phyloP scores from a whole-genome alignment of 805 yeast genomes.

The Wickerhamiella sergipiensis region DNA sequence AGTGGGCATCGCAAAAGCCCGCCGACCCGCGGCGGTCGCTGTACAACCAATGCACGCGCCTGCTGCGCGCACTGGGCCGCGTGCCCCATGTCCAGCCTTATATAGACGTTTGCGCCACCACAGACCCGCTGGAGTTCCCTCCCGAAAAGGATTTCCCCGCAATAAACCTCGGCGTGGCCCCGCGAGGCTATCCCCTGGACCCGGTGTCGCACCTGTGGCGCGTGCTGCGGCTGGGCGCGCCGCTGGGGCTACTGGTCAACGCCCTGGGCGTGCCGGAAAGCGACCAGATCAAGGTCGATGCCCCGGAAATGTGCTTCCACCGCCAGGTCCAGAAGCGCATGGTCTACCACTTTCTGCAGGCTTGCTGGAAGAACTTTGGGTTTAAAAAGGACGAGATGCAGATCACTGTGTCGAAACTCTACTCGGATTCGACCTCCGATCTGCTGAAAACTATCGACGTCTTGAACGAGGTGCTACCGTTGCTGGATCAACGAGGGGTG shows the following conservation, averaged over 20 bases:
- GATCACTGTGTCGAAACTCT: conserved; percentile 83
- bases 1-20: conserved; percentile 16
- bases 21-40: conserved; percentile 45
- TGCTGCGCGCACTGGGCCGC: conserved; percentile 41
- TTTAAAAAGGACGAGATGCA: conserved; percentile 60
- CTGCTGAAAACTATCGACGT: conserved; percentile 59
- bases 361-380: conserved; percentile 63
- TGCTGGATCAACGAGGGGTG: not conserved
- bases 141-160: conserved; percentile 21
- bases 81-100: conserved; percentile 53
- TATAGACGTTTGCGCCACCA: conserved; percentile 42
- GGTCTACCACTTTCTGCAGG: conserved; percentile 77
- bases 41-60: conserved; percentile 47
- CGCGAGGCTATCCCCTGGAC: conserved; percentile 45
- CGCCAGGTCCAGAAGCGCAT: conserved; percentile 73
- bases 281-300: conserved; percentile 33
- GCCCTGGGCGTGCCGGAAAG: conserved; percentile 26
- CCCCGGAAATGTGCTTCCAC: conserved; percentile 64
- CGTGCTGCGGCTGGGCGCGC: conserved; percentile 82
- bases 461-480: conserved; percentile 36
- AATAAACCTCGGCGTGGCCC: conserved; percentile 47
- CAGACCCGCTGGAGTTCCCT: conserved; percentile 12
- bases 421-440: conserved; percentile 67
- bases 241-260: conserved; percentile 76
- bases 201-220: conserved; percentile 89